Conservation (phyloP, 2,329 filamentous ascomycete genomes). For the Chlorencoelia australis region DNA sequence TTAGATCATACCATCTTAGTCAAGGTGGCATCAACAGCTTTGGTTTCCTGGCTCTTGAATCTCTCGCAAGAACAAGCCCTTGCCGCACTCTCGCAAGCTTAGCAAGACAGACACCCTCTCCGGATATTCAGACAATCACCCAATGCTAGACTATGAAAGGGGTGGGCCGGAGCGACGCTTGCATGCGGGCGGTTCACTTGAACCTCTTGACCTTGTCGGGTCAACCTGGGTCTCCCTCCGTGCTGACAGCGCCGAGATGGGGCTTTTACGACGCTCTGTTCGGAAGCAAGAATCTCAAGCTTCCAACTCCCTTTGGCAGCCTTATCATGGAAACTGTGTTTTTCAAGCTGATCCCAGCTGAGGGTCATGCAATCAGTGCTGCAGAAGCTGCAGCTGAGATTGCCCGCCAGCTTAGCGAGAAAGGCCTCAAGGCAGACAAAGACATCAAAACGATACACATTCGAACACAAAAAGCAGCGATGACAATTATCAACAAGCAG, state of each 20-base stretch:
- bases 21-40: constrained; percentile 32
- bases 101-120: constrained; percentile 30
- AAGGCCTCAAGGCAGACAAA: background rate
- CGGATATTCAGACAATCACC: constrained; percentile 27
- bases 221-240: constrained; percentile 23
- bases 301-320: constrained; percentile 6
- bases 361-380: constrained; percentile 28
- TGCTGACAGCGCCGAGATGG: constrained; percentile 26
- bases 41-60: constrained; percentile 30
- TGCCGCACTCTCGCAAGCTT: constrained; percentile 30
- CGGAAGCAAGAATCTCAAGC: background rate
- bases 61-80: constrained; percentile 27
- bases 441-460: background rate
- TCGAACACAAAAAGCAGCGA: background rate
- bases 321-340: constrained; percentile 20
- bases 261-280: constrained; percentile 27
- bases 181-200: constrained; percentile 31
- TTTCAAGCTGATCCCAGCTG: constrained; percentile 18
- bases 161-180: constrained; percentile 33
- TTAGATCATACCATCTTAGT: constrained; percentile 34
- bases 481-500: background rate
- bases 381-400: constrained; percentile 21
- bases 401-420: background rate
- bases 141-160: constrained; percentile 32
- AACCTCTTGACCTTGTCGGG: constrained; percentile 22